These are phyloP conservation scores for Sarocladium kiliense DNA, from an alignment of 2,329 filamentous ascomycete species.

Conservation along the genomic window DNA sequence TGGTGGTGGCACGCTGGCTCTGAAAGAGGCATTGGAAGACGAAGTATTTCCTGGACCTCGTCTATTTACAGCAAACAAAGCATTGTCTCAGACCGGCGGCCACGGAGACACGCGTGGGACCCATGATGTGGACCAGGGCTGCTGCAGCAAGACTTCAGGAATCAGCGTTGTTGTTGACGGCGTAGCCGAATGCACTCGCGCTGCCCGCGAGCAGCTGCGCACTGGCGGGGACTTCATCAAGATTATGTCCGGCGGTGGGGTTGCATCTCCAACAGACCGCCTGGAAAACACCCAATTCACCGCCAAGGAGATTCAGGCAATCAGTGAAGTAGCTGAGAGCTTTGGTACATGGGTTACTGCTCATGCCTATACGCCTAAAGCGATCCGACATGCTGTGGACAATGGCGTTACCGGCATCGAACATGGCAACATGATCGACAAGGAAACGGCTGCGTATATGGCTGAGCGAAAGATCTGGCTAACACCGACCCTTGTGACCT, in stretches of 20 bases:
- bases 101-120: conserved; percentile 44
- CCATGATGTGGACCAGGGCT: conserved; percentile 32
- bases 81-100: conserved; percentile 51
- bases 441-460: conserved; percentile 43
- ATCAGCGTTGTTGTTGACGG: conserved; percentile 46
- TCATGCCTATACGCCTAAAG: conserved; percentile 50
- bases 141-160: conserved; percentile 32
- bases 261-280: conserved; percentile 49
- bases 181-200: conserved; percentile 47
- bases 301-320: conserved; percentile 48
- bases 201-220: conserved; percentile 48
- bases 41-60: conserved; percentile 49
- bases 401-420: conserved; percentile 51
- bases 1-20: conserved; percentile 48
- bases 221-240: conserved; percentile 57
- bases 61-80: conserved; percentile 49
- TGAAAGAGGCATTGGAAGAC: conserved; percentile 53
- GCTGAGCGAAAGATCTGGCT: conserved; percentile 41
- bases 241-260: conserved; percentile 55
- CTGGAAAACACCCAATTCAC: conserved; percentile 53
- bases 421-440: conserved; percentile 39
- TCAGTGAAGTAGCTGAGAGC: conserved; percentile 43
- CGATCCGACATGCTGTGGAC: conserved; percentile 49
- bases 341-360: conserved; percentile 49
- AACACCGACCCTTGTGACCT: conserved; percentile 50